Evolutionary conservation across 2,329 filamentous ascomycete species (phyloP).

Genomic region (Fusarium subglutinans): DNA sequence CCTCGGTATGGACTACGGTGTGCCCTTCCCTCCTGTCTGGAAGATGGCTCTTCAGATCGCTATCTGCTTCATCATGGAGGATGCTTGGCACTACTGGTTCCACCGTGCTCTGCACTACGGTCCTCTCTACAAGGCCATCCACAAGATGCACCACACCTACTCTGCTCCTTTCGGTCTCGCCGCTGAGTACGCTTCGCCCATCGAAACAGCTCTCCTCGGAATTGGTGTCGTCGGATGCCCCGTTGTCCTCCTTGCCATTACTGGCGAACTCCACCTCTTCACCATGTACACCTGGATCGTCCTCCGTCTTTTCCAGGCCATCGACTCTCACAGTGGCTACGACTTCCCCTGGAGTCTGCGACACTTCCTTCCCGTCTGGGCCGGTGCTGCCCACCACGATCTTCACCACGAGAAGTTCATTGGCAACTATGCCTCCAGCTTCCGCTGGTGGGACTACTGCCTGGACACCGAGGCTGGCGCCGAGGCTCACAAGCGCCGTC

Average conservation of each 20-base stretch:
- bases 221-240: slow-evolving; percentile 85
- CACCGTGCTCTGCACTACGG: slow-evolving; percentile 95
- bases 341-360: slow-evolving; percentile 98
- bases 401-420: slow-evolving; percentile 98
- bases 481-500: slow-evolving; percentile 84
- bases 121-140: slow-evolving; percentile 93
- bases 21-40: slow-evolving; percentile 86
- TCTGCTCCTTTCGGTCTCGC: slow-evolving; percentile 96
- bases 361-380: slow-evolving; percentile 97
- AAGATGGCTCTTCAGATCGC: slow-evolving; percentile 93
- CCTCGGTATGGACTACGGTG: slow-evolving; percentile 86
- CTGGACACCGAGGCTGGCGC: slow-evolving; percentile 93
- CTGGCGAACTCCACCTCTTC: slow-evolving; percentile 88
- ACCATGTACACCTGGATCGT: slow-evolving; percentile 99
- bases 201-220: slow-evolving; percentile 95
- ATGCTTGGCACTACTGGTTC: slow-evolving; percentile 98
- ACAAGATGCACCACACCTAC: slow-evolving; percentile 99
- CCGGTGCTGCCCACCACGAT: slow-evolving; percentile 95
- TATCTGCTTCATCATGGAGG: slow-evolving; percentile 95
- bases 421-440: slow-evolving; percentile 96
- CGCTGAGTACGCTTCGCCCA: slow-evolving; percentile 96
- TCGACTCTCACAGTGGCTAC: slow-evolving; percentile 97
- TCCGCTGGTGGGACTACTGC: slow-evolving; percentile 98
- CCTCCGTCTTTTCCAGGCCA: slow-evolving; percentile 92
- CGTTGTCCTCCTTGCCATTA: slow-evolving; percentile 83